A percentile compares a stretch with the other conserved stretches of the same genome.
Evolutionary conservation across 768 basidiomycete genomes (phyloP).

Genomic region (Goffeauzyma gilvescens): DNA sequence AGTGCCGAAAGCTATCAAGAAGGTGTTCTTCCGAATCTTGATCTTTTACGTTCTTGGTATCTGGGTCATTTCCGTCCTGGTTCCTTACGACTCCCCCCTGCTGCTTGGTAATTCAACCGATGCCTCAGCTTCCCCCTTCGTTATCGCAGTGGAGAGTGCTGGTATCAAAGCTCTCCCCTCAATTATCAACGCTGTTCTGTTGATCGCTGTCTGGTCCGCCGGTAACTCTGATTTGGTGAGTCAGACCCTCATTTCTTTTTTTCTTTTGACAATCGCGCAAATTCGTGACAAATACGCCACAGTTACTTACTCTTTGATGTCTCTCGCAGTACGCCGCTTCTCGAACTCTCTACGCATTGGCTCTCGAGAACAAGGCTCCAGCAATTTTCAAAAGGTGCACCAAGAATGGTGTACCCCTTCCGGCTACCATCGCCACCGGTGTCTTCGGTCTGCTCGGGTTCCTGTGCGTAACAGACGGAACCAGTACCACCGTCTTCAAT

Average conservation of each 20-base stretch:
- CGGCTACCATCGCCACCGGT: conserved; percentile 7
- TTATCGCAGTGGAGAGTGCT: conserved; percentile 31
- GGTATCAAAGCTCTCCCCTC: conserved; percentile 29
- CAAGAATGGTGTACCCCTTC: conserved; percentile 28
- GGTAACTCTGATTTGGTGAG: conserved; percentile 30
- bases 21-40: conserved; percentile 29
- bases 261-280: too few species aligned
- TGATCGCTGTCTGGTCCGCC: conserved; percentile 32
- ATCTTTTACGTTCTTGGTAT: conserved; percentile 28
- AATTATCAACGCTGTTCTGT: conserved; percentile 30
- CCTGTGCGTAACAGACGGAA: conserved; percentile 3
- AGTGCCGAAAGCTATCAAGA: conserved; percentile 28
- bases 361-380: conserved; percentile 38
- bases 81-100: conserved; percentile 23
- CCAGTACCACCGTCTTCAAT: conserved; percentile 11
- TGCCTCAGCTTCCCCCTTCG: conserved; percentile 31
- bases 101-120: conserved; percentile 19
- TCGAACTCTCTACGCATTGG: conserved; percentile 38
- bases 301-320: too few species aligned
- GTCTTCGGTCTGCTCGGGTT: conserved; percentile 13
- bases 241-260: too few species aligned
- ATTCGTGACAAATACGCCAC: too few species aligned
- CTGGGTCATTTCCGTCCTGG: conserved; percentile 25
- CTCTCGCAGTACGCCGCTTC: conserved; percentile 34
- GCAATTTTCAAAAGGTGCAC: conserved; percentile 25